phyloP scores from a whole-genome alignment of 345 rosid genomes.

The Lepidium sativum region DNA sequence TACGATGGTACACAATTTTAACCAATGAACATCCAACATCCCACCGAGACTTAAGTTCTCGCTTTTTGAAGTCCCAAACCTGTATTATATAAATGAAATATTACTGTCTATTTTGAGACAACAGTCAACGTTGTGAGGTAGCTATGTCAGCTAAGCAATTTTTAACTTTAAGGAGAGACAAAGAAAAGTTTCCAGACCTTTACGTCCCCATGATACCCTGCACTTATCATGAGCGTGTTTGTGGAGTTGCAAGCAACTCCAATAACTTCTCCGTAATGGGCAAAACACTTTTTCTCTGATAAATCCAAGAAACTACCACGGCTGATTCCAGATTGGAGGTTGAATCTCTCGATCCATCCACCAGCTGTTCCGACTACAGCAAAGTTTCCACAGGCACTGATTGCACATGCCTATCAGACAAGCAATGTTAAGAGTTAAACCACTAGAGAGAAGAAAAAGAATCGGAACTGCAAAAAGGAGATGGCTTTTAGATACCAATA shows the following conservation, averaged over 20 bases:
- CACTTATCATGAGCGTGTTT: conserved; percentile 86
- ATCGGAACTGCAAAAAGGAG: background rate
- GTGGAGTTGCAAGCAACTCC: conserved; percentile 97
- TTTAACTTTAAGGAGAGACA: background rate
- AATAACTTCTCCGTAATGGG: conserved; percentile 75
- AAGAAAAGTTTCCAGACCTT: conserved; percentile 38
- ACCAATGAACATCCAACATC: conserved; percentile 70
- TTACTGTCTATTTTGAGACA: background rate
- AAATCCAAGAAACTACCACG: conserved; percentile 74
- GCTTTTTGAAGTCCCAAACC: conserved; percentile 95
- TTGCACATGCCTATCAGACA: conserved; percentile 65
- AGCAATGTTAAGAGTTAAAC: background rate
- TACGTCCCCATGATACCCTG: conserved; percentile 80
- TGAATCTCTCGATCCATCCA: conserved; percentile 95
- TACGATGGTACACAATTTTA: conserved; percentile 67
- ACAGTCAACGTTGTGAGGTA: background rate
- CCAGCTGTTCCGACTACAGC: conserved; percentile 83
- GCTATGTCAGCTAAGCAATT: background rate
- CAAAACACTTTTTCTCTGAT: conserved; percentile 41
- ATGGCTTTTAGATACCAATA: background rate
- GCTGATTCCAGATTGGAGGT: conserved; percentile 92
- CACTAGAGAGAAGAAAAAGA: background rate
- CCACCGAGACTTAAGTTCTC: conserved; percentile 63
- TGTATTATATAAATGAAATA: conserved; percentile 21
- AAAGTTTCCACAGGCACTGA: conserved; percentile 97